Evolutionary conservation across 305 asterid species (phyloP).

Genomic region (Fraxinus platypoda): DNA sequence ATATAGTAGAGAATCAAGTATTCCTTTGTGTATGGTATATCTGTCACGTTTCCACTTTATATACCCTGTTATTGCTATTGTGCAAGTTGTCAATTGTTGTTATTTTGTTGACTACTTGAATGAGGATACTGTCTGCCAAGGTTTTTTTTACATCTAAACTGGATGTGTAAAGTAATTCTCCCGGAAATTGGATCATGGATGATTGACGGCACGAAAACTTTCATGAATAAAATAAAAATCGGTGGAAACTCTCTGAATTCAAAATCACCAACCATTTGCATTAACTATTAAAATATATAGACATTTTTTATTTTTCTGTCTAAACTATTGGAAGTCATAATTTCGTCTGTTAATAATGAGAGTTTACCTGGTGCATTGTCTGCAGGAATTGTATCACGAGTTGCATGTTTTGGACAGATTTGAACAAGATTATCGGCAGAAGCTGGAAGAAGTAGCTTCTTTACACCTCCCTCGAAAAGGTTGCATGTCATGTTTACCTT

Average conservation of each 20-base stretch:
- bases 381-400: constrained; percentile 96
- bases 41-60: not conserved
- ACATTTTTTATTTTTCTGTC: constrained; percentile 10
- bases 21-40: no score
- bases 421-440: constrained; percentile 83
- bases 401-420: constrained; percentile 89
- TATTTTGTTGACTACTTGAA: not conserved
- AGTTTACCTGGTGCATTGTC: constrained; percentile 11
- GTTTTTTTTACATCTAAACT: constrained; percentile 10
- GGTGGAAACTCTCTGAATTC: not conserved
- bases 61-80: not conserved
- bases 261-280: not conserved
- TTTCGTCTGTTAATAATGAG: constrained; percentile 15
- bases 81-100: not conserved
- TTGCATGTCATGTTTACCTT: constrained; percentile 27
- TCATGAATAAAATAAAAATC: not conserved
- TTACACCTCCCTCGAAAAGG: constrained; percentile 92
- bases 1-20: no score
- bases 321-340: not conserved
- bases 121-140: not conserved
- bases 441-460: constrained; percentile 88
- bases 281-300: not conserved
- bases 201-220: constrained; percentile 9
- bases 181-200: not conserved
- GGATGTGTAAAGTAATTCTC: not conserved